Percentiles rank a stretch among this genome's conserved stretches.
phyloP scores from a whole-genome alignment of 2,329 filamentous ascomycete species.

The Periglandula ipomoeae region DNA sequence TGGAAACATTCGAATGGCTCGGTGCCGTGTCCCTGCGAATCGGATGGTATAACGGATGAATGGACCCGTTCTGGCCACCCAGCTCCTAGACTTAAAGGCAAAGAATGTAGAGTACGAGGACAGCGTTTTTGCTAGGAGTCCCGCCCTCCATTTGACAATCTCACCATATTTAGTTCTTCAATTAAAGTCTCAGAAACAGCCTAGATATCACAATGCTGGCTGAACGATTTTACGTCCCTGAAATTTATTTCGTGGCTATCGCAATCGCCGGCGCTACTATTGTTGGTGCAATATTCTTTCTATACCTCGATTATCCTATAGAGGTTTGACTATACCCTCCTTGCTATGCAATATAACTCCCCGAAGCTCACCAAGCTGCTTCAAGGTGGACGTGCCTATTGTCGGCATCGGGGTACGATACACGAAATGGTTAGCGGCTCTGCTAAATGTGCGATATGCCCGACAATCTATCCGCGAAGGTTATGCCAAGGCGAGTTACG shows the following conservation, averaged over 20 bases:
- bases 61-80: neutral
- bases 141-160: neutral
- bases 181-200: neutral
- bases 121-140: neutral
- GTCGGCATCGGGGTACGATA: constrained; percentile 7
- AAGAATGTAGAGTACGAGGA: neutral
- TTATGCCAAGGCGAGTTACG: constrained; percentile 7
- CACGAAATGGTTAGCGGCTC: constrained; percentile 10
- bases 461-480: constrained; percentile 9
- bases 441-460: constrained; percentile 8
- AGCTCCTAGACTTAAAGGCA: neutral
- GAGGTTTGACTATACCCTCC: neutral
- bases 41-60: neutral
- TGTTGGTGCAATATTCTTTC: constrained; percentile 2
- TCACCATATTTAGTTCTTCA: neutral
- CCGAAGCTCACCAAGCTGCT: neutral
- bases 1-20: neutral
- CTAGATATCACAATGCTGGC: neutral
- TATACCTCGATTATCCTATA: constrained; percentile 6
- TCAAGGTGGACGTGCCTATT: constrained; percentile 10
- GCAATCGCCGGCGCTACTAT: neutral
- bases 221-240: neutral
- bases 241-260: neutral
- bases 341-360: neutral
- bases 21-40: neutral